Percentiles rank a stretch among this genome's conserved stretches.
These are phyloP conservation scores for Scytalidium lignicola DNA, from an alignment of 2,329 filamentous ascomycete species.

Conservation along the genomic window DNA sequence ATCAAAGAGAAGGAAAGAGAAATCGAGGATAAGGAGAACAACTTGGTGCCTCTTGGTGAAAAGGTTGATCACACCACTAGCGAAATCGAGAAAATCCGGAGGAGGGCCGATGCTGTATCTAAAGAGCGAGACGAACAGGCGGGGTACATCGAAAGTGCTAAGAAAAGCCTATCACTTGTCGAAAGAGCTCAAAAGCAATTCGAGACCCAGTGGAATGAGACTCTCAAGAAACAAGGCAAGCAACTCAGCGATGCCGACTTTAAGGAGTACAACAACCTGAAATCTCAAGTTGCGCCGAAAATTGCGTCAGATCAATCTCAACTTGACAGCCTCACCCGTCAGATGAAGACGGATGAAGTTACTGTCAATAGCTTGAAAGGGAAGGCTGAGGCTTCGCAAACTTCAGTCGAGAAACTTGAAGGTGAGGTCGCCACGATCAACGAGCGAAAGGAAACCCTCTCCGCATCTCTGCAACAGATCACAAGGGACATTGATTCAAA, in stretches of 20 bases:
- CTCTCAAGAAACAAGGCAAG: slow-evolving; percentile 79
- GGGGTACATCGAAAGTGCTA: slow-evolving; percentile 63
- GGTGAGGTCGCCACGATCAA: slow-evolving; percentile 64
- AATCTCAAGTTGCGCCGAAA: slow-evolving; percentile 77
- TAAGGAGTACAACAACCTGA: slow-evolving; percentile 82
- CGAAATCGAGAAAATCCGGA: slow-evolving; percentile 63
- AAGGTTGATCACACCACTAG: slow-evolving; percentile 77
- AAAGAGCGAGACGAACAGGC: slow-evolving; percentile 73
- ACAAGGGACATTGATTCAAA: slow-evolving; percentile 75
- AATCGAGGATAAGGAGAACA: slow-evolving; percentile 80
- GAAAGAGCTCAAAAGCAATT: slow-evolving; percentile 86
- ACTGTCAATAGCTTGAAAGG: slow-evolving; percentile 85
- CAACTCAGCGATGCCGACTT: slow-evolving; percentile 81
- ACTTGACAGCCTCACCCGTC: slow-evolving; percentile 79
- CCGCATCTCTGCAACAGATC: slow-evolving; percentile 60
- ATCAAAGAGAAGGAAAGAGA: slow-evolving; percentile 84
- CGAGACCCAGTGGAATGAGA: slow-evolving; percentile 80
- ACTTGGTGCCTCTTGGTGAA: slow-evolving; percentile 83
- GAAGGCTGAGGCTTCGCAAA: slow-evolving; percentile 75
- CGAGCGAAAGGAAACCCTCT: slow-evolving; percentile 61
- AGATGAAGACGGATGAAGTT: slow-evolving; percentile 86
- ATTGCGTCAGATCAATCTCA: slow-evolving; percentile 77
- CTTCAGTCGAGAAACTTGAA: slow-evolving; percentile 67
- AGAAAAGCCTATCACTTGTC: slow-evolving; percentile 77
- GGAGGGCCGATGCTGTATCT: slow-evolving; percentile 62